phyloP scores from a whole-genome alignment of 1,284 basidiomycete species.

The Takashimella koratensis region DNA sequence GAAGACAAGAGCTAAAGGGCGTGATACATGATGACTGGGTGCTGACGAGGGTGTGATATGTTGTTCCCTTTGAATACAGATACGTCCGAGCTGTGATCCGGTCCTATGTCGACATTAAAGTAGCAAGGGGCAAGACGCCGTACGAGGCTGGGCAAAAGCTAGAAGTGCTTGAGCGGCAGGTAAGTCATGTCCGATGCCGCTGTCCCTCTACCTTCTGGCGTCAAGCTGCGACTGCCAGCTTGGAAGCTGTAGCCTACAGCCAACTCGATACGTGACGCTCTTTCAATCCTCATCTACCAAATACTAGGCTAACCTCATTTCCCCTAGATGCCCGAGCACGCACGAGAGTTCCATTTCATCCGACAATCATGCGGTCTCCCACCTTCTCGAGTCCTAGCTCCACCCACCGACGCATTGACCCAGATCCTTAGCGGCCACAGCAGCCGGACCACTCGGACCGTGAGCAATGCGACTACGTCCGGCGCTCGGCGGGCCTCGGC shows the following conservation, averaged over 20 bases:
- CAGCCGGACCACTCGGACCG: neutral
- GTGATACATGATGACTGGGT: too few species aligned
- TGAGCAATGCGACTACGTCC: neutral
- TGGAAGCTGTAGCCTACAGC: too few species aligned
- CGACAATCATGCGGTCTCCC: slow-evolving; percentile 18
- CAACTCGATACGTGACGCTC: too few species aligned
- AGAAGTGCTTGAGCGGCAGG: slow-evolving; percentile 29
- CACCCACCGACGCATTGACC: neutral
- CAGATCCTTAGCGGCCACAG: neutral
- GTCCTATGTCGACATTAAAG: slow-evolving; percentile 32
- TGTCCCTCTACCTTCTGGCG: too few species aligned
- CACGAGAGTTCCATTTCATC: slow-evolving; percentile 19
- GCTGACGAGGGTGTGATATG: too few species aligned
- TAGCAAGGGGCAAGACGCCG: slow-evolving; percentile 21
- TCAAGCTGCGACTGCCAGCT: too few species aligned
- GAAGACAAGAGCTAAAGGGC: too few species aligned
- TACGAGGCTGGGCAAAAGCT: slow-evolving; percentile 33
- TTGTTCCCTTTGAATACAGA: slow-evolving; percentile 8
- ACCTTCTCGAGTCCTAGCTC: slow-evolving; percentile 14
- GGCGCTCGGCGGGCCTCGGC: neutral
- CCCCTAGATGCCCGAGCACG: slow-evolving; percentile 19
- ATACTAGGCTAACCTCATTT: neutral
- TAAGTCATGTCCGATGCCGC: slow-evolving; percentile 13
- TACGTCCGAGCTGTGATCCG: slow-evolving; percentile 34
- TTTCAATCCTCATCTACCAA: too few species aligned